phyloP scores from a whole-genome alignment of 2,329 filamentous ascomycete genomes.

The Xylariaceae sp. region DNA sequence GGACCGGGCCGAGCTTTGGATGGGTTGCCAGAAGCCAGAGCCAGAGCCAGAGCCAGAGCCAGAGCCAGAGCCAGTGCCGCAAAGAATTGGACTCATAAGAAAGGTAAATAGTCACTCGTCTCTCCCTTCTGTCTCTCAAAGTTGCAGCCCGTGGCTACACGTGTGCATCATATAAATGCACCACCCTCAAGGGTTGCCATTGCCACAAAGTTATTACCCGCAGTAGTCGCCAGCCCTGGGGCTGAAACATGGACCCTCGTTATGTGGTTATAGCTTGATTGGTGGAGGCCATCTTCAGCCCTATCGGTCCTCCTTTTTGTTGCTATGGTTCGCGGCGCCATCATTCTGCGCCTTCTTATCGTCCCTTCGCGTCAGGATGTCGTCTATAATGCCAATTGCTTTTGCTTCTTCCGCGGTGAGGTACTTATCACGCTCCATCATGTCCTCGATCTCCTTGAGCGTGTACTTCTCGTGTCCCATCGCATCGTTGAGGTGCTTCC shows the following conservation, averaged over 20 bases:
- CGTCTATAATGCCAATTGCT: constrained; percentile 86
- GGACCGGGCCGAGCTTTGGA: background rate
- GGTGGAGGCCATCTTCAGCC: background rate
- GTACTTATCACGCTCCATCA: constrained; percentile 98
- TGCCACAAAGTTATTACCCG: background rate
- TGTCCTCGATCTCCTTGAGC: constrained; percentile 77
- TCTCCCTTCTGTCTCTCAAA: background rate
- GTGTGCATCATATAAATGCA: background rate
- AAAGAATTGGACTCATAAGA: background rate
- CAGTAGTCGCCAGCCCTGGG: background rate
- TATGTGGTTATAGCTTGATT: background rate
- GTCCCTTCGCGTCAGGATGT: constrained; percentile 67
- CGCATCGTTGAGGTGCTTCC: constrained; percentile 73
- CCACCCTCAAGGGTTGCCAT: background rate
- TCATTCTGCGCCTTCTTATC: constrained; percentile 31
- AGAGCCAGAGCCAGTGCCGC: background rate
- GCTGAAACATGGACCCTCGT: background rate
- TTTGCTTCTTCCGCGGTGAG: constrained; percentile 83
- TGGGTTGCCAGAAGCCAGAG: background rate
- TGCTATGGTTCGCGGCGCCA: background rate
- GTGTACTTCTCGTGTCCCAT: constrained; percentile 70
- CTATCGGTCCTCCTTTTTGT: background rate
- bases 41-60: too few relatives aligned
- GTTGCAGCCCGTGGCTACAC: background rate
- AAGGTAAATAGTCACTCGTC: background rate